Evolutionary conservation across 495 filamentous ascomycete genomes (phyloP), one percentile per base, ranked within the genome.

Genomic region (Tuber borchii): DNA sequence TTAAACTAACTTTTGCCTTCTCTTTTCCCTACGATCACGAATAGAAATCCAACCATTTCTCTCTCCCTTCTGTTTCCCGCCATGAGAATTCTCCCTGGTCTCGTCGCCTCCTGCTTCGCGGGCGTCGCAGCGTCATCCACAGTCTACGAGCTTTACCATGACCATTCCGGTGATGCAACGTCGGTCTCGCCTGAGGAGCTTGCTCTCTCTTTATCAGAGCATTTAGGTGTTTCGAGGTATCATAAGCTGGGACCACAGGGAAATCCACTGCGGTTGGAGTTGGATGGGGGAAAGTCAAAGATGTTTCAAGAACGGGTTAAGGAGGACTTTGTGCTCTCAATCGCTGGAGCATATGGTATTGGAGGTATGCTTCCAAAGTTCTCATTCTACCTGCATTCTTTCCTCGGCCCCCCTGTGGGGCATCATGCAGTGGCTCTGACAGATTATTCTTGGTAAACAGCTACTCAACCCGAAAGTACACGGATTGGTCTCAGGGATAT

Each of bases 321-420:
- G 70, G 78, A 77, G 70, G 71, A 79, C 70, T 79, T 82, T 43
- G 70, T 82, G 37, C 77, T 82, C 71, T 82, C 80, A 56, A 44
- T 82, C 26, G 74, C 72, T 26, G 80, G 80, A 19, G 56, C 56
- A 17, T 65, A 65, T 34, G 31, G 56, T 65, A 31, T 65, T 16
- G 56, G 56, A 65, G 56, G 56, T 65, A n/a, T 65, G 56, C 26
- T 61, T 61, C 12, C 26, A 19, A 19, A 31, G 26, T 34, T 34
- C 14, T 26, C 31, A 74, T 74, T 48, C 12, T 19, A 20, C 61
- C 45, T 37, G 48, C 68, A 69, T n/a, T 44, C 34, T 65, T 65
- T 65, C 56, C 17, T 2, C 17, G 26, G 56, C 34, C 7, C 34
- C 7, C 16, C 26, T 34, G 14, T 17, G 56, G n/a, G 26, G 12